Evolutionary conservation across 2,329 filamentous ascomycete genomes (phyloP).

Genomic region (Pseudocercospora macadamiae): DNA sequence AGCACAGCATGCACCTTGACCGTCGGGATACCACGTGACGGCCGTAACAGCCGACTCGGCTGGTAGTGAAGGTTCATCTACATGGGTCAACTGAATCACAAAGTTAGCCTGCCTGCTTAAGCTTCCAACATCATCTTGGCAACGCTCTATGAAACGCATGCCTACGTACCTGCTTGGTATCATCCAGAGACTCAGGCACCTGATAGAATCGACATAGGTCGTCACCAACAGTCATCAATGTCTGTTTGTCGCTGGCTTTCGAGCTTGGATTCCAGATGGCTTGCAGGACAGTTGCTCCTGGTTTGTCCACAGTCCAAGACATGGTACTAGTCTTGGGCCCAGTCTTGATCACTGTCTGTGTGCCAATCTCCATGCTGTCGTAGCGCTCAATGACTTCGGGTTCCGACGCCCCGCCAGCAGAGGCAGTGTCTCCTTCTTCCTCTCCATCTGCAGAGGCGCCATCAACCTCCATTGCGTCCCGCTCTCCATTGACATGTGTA

Average conservation of each 20-base stretch:
- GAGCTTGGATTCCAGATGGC: constrained; percentile 36
- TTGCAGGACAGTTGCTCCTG: constrained; percentile 33
- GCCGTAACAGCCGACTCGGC: constrained; percentile 36
- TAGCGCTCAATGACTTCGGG: constrained; percentile 34
- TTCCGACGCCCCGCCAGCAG: constrained; percentile 33
- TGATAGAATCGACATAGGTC: constrained; percentile 39
- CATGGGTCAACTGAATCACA: constrained; percentile 23
- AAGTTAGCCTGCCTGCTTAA: background rate
- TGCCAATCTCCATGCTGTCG: constrained; percentile 38
- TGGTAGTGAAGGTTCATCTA: constrained; percentile 34
- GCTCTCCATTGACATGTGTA: constrained; percentile 45
- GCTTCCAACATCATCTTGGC: background rate
- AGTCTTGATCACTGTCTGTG: constrained; percentile 39
- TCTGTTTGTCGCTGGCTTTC: constrained; percentile 26
- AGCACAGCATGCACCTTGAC: constrained; percentile 36
- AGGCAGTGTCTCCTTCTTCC: constrained; percentile 32
- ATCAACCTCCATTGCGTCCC: constrained; percentile 51
- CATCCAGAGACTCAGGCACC: constrained; percentile 30
- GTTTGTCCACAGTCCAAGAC: constrained; percentile 38
- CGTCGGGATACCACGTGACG: constrained; percentile 40
- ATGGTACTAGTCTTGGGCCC: constrained; percentile 39
- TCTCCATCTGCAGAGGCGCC: constrained; percentile 32
- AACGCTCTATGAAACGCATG: background rate
- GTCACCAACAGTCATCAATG: constrained; percentile 39
- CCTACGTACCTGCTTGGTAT: constrained; percentile 25